Conservation (phyloP, 306 rosid genomes). For the Argentina anserina region DNA sequence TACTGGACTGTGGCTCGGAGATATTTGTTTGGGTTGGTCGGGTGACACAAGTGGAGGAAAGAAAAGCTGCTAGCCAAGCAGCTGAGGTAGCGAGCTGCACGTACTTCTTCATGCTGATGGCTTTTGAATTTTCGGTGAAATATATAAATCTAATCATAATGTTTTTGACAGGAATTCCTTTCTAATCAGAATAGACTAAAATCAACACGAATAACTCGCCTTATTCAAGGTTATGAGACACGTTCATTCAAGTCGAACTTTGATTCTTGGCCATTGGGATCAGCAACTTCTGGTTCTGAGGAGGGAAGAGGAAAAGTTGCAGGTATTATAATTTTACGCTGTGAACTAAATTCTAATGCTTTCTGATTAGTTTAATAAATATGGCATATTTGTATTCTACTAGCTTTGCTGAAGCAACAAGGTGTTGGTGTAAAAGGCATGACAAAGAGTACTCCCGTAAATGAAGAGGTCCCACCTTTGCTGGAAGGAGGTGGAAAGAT, state of each 20-base stretch:
- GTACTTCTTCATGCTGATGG: slow-evolving; percentile 23
- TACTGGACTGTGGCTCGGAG: slow-evolving; percentile 92
- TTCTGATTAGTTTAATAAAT: slow-evolving; percentile 23
- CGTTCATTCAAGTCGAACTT: slow-evolving; percentile 92
- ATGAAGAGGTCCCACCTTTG: slow-evolving; percentile 93
- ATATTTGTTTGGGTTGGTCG: slow-evolving; percentile 93
- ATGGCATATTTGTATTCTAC: slow-evolving; percentile 23
- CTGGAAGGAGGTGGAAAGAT: slow-evolving; percentile 98
- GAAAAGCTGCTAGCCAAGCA: slow-evolving; percentile 76
- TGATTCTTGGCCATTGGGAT: slow-evolving; percentile 94
- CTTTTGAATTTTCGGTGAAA: slow-evolving; percentile 16
- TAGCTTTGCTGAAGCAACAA: slow-evolving; percentile 99
- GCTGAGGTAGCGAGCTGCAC: slow-evolving; percentile 69
- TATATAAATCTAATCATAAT: slow-evolving; percentile 9
- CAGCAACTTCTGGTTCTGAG: slow-evolving; percentile 68
- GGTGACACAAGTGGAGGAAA: slow-evolving; percentile 92
- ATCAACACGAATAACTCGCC: slow-evolving; percentile 73
- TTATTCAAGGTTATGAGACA: slow-evolving; percentile 95
- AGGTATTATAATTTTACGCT: slow-evolving; percentile 43
- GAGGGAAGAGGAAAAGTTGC: slow-evolving; percentile 99
- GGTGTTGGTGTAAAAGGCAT: slow-evolving; percentile 94
- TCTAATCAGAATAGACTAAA: slow-evolving; percentile 80
- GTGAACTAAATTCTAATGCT: slow-evolving; percentile 20
- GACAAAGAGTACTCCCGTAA: slow-evolving; percentile 62
- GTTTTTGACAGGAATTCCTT: slow-evolving; percentile 67